A percentile compares a stretch with the other conserved stretches of the same genome.
Conservation (phyloP, 257 asterid species). For the Eustoma russellianum region DNA sequence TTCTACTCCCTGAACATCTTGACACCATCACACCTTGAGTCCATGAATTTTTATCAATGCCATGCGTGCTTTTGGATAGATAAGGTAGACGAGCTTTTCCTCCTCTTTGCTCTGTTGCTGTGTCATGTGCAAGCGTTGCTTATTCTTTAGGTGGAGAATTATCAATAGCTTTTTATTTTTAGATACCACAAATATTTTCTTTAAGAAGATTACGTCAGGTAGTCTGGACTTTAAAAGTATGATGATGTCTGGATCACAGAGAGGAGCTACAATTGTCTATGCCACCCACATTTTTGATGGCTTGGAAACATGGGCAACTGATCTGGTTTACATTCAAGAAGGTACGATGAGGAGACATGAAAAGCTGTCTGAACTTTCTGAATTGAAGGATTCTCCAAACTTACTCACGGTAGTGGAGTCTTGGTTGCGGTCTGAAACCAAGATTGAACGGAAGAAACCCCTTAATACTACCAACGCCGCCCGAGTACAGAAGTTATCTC, state of each 20-base stretch:
- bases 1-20: too few relatives aligned
- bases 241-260: constrained; percentile 25
- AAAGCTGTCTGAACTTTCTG: constrained; percentile 58
- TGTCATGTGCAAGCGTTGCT: too few relatives aligned
- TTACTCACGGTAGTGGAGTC: constrained; percentile 81
- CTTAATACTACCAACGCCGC: constrained; percentile 15
- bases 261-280: constrained; percentile 91
- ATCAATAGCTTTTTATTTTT: too few relatives aligned
- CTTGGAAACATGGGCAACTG: constrained; percentile 89
- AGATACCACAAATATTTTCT: too few relatives aligned
- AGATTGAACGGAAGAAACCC: constrained; percentile 60
- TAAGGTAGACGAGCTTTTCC: too few relatives aligned
- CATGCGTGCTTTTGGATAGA: too few relatives aligned
- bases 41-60: too few relatives aligned
- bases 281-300: constrained; percentile 98
- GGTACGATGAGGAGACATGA: constrained; percentile 65
- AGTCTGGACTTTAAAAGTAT: too few relatives aligned
- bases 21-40: too few relatives aligned
- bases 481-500: constrained; percentile 43
- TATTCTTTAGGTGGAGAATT: too few relatives aligned
- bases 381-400: constrained; percentile 45
- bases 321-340: constrained; percentile 81
- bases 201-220: too few relatives aligned
- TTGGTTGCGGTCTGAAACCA: constrained; percentile 81
- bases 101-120: too few relatives aligned